These are phyloP conservation scores for Hygrophorus pudorinus DNA, from an alignment of 768 basidiomycete genomes.

Conservation along the genomic window DNA sequence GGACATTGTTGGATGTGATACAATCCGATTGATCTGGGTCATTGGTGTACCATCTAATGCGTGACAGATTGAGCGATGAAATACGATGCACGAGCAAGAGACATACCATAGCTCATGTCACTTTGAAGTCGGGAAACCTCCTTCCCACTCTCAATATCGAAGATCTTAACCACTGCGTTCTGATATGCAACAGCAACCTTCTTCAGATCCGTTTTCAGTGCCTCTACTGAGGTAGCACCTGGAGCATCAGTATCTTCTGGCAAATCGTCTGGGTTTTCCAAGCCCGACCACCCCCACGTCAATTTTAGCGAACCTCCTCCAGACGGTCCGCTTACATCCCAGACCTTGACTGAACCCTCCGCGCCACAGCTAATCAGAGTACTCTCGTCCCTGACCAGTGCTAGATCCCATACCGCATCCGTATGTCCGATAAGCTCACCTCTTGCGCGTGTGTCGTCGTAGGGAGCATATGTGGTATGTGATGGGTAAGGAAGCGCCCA, in stretches of 20 bases:
- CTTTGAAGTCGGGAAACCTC: slow-evolving; percentile 54
- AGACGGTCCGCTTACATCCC: slow-evolving; percentile 72
- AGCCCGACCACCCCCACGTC: slow-evolving; percentile 73
- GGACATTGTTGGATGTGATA: slow-evolving; percentile 85
- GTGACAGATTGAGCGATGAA: background rate
- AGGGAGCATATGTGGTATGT: slow-evolving; percentile 87
- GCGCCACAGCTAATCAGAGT: slow-evolving; percentile 85
- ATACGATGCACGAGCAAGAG: background rate
- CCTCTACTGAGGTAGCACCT: slow-evolving; percentile 78
- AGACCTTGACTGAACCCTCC: slow-evolving; percentile 88
- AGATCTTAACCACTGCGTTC: slow-evolving; percentile 83
- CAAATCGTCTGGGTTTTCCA: slow-evolving; percentile 40
- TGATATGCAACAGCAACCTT: slow-evolving; percentile 87
- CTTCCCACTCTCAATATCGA: slow-evolving; percentile 83
- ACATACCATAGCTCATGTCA: slow-evolving; percentile 49
- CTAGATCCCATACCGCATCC: slow-evolving; percentile 94
- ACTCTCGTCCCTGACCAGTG: slow-evolving; percentile 72
- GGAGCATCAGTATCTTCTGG: slow-evolving; percentile 44
- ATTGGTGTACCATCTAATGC: slow-evolving; percentile 57
- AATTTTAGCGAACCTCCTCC: slow-evolving; percentile 57
- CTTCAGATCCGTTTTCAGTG: slow-evolving; percentile 72
- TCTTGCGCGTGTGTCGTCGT: slow-evolving; percentile 68
- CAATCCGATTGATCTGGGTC: slow-evolving; percentile 79
- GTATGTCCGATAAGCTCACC: slow-evolving; percentile 86
- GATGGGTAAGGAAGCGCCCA: slow-evolving; percentile 73